Evolutionary conservation across 306 rosid genomes (phyloP).

Genomic region (Macrotyloma uniflorum): DNA sequence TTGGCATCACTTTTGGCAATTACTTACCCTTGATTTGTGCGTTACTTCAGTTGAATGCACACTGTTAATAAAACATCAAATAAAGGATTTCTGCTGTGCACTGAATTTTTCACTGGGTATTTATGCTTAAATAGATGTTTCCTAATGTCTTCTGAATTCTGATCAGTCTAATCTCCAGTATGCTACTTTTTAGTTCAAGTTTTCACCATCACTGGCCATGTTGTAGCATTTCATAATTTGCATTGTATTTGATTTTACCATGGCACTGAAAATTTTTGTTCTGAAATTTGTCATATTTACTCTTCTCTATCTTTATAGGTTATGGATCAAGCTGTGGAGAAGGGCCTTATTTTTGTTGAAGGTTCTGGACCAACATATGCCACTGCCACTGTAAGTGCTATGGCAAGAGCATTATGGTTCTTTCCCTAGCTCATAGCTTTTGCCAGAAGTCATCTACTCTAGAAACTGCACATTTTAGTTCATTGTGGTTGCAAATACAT

Average conservation of each 20-base stretch:
- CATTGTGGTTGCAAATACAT: conserved; percentile 1
- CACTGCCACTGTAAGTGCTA: conserved; percentile 69
- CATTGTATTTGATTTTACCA: conserved; percentile 16
- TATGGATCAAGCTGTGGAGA: conserved; percentile 74
- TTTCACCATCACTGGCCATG: background rate
- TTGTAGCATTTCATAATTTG: conserved; percentile 18
- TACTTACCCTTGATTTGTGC: conserved; percentile 19
- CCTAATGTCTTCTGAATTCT: background rate
- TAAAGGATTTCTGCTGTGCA: background rate
- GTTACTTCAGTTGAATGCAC: conserved; percentile 30
- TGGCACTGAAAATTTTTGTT: background rate
- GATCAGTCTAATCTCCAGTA: background rate
- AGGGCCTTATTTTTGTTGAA: conserved; percentile 75
- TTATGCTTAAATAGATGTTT: background rate
- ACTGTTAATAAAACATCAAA: conserved; percentile 15
- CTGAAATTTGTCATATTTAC: conserved; percentile 21
- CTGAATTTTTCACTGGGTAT: conserved; percentile 14
- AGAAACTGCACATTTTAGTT: conserved; percentile 7
- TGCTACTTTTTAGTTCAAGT: conserved; percentile 31
- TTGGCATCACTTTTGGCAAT: conserved; percentile 17
- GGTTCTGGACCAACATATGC: conserved; percentile 97
- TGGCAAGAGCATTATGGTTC: conserved; percentile 24
- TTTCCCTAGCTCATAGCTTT: conserved; percentile 29
- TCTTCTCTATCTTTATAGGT: conserved; percentile 50
- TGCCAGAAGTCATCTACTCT: conserved; percentile 20